Percentiles rank a stretch among this genome's conserved stretches.
phyloP scores from a whole-genome alignment of 768 basidiomycete species.

The Terana coerulea region DNA sequence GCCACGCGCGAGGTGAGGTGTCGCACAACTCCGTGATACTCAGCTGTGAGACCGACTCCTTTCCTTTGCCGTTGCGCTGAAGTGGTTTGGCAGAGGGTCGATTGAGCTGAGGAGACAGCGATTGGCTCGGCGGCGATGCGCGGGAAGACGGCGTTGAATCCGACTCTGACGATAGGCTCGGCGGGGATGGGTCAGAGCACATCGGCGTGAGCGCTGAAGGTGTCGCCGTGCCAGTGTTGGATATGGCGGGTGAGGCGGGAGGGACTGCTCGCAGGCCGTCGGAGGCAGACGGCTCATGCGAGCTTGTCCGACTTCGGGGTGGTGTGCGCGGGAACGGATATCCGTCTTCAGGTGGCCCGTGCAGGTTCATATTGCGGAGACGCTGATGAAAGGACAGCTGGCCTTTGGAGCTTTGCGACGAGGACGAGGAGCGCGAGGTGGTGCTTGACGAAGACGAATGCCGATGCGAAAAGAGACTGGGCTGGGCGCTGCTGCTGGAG shows the following conservation, averaged over 20 bases:
- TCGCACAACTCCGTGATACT: constrained; percentile 24
- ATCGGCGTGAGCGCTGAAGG: not conserved
- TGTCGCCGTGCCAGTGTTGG: not conserved
- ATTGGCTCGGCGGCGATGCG: not conserved
- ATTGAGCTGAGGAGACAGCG: not conserved
- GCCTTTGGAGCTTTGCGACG: not conserved
- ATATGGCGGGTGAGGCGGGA: not conserved
- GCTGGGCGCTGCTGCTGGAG: too few relatives aligned
- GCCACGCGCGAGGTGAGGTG: constrained; percentile 17
- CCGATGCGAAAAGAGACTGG: not conserved
- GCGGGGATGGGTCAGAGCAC: not conserved
- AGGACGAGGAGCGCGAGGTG: not conserved
- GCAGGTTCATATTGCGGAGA: not conserved
- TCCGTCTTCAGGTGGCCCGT: constrained; percentile 7
- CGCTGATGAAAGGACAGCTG: not conserved
- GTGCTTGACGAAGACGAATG: not conserved
- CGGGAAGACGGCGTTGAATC: not conserved
- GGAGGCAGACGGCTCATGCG: not conserved
- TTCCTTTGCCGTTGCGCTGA: not conserved
- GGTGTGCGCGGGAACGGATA: constrained; percentile 23
- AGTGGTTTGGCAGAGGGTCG: not conserved
- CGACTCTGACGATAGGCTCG: not conserved
- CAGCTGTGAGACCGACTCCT: not conserved
- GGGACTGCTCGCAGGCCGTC: not conserved
- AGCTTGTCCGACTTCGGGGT: not conserved